Base-by-base conservation (phyloP, 2,329 filamentous ascomycete species). In the Dothiorella sarmentorum region DNA sequence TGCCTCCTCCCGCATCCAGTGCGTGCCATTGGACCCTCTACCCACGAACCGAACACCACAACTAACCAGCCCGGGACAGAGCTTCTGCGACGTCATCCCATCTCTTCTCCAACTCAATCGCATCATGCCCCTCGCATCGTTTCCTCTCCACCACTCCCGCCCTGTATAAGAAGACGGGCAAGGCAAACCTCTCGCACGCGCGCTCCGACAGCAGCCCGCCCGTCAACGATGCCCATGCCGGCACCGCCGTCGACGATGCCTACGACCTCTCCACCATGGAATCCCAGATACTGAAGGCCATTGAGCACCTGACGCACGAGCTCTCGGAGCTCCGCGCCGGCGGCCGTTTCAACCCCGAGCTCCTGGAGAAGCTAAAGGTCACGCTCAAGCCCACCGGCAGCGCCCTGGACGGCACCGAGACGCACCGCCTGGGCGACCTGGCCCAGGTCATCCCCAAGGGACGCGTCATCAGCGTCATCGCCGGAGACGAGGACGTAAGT, bases 381-480 rank as follows among this genome's bases (percentile, higher is more conserved):
- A 75, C 80, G 51, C 51, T 56, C 22, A 60, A 60, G 58, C 24
- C 33, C 24, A 44, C n/a, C 20, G 44, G 60, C 83, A 55, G 85
- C 59, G 49, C 49, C 15, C 49, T 27, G 15, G 75, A 72, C 47
- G 69, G 66, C 29, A 64, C 66, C 58, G 68, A 66, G 60, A 81
- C 72, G 1, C 77, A 82, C 49, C 78, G 75, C 62, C 65, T 90
- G 52, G 78, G 80, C 9, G 85, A 88, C 67, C 67, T 90, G 59
- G 86, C 85, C 2, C 86, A 88, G 67, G 83, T 89, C 15, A 76
- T 89, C 37, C 84, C 85, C 0, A 85, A 86, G 65, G 85, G 85
- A 10, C 73, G 85, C 58, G 78, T 78, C 64, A 70, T 88, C 27
- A 81, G 83, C 60, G 75, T 89, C n/a, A 69, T 87, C 20, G 83